Percentiles rank a stretch among this genome's conserved stretches.
Conservation (phyloP, 176 grass and related monocot genomes). For the Oryza coarctata region DNA sequence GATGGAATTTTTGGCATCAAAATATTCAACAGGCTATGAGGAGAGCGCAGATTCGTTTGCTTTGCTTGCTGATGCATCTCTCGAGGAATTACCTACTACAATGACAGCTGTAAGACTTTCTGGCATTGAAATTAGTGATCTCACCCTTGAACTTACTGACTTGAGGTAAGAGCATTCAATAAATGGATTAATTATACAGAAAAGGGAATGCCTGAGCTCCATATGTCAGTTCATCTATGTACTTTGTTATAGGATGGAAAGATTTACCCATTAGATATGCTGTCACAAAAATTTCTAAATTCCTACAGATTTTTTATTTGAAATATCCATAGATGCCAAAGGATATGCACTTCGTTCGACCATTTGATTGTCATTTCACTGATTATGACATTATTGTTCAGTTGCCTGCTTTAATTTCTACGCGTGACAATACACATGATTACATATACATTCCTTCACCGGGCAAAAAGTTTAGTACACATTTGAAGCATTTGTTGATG, state of each 20-base stretch:
- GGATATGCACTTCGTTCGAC: background rate
- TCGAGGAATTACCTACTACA: constrained; percentile 66
- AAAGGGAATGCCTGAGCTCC: background rate
- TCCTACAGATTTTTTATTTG: background rate
- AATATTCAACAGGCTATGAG: constrained; percentile 68
- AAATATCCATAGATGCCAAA: background rate
- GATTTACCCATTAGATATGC: background rate
- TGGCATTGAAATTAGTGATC: constrained; percentile 85
- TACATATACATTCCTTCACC: background rate
- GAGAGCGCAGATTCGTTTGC: constrained; percentile 74
- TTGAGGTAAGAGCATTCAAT: constrained; percentile 55
- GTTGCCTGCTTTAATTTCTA: background rate
- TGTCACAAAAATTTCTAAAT: background rate
- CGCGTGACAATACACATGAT: background rate
- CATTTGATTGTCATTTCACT: background rate
- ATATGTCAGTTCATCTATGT: constrained; percentile 22
- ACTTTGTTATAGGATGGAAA: background rate
- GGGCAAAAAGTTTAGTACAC: background rate
- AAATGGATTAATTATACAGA: background rate
- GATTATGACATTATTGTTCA: constrained; percentile 1
- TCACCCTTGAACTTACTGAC: constrained; percentile 81
- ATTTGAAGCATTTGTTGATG: background rate
- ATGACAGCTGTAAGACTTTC: constrained; percentile 70
- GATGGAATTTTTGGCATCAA: too few relatives aligned
- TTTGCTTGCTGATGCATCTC: constrained; percentile 67